Conservation (phyloP, 2,329 filamentous ascomycete genomes). For the Ilyonectria robusta region DNA sequence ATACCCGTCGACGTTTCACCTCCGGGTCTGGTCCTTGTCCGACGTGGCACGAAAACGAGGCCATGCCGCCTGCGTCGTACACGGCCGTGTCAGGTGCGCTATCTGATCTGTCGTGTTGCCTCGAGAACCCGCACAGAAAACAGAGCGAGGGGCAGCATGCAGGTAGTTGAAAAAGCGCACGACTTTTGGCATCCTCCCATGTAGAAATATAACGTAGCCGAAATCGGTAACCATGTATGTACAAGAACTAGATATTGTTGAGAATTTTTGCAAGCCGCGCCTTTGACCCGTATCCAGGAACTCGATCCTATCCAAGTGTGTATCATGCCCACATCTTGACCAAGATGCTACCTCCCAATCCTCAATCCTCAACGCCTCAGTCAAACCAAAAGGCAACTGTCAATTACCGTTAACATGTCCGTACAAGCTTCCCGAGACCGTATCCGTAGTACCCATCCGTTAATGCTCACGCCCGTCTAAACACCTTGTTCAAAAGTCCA, state of each 20-base stretch:
- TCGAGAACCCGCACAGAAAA: slow-evolving; percentile 9
- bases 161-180: not conserved
- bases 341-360: slow-evolving; percentile 11
- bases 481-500: slow-evolving; percentile 55
- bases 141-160: not conserved
- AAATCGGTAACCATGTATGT: not conserved
- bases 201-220: not conserved
- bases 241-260: slow-evolving; percentile 8
- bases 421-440: slow-evolving; percentile 6
- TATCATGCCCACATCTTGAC: slow-evolving; percentile 19
- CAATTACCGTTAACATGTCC: not conserved
- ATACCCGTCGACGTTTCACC: slow-evolving; percentile 12
- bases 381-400: slow-evolving; percentile 12
- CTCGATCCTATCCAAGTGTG: slow-evolving; percentile 6
- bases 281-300: not conserved
- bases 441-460: not conserved
- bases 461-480: slow-evolving; percentile 47
- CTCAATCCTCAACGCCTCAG: slow-evolving; percentile 20
- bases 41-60: slow-evolving; percentile 40
- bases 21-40: not conserved
- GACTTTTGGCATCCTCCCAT: not conserved
- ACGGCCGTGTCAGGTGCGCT: slow-evolving; percentile 42
- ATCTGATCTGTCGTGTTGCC: slow-evolving; percentile 40
- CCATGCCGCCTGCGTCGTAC: slow-evolving; percentile 31
- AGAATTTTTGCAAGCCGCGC: slow-evolving; percentile 12